Base-by-base conservation (phyloP, 148 eudicot genomes). In the Camellia granthamiana region DNA sequence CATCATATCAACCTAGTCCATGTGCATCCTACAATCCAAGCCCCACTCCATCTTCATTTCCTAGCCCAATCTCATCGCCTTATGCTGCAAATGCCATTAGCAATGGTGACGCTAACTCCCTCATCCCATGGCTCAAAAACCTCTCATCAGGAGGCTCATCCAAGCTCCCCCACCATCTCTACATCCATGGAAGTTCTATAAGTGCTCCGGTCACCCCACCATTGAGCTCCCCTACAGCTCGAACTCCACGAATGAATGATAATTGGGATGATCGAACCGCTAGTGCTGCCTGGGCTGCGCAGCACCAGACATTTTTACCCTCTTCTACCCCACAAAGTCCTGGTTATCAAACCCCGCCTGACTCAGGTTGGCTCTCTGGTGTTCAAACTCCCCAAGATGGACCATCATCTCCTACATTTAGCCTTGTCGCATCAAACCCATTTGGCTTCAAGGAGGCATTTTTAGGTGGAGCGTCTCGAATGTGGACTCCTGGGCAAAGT, bases 161-260 rank as follows among this genome's bases (percentile, higher is more conserved):
- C 61, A 93, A 87, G 76, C 84, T 90, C 65, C 97, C 94, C 66
- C 89, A 86, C 78, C 90, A 89, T 81, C 88, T 92, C 7, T 89
- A 88, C 74, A 60, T 88, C 49, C 92, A 95, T 5, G 90, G 94
- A 7, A 90, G 94, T 64, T 95, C 99, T n/a, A 85, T 95, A 72
- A 95, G 99, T 73, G 99, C 99, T 52, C 99, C 99, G 1, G 99
- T 95, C 44, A 95, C 97, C 59, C 97, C 99, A 68, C 99, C 97
- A 41, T 78, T 93, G 44, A 95, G 94, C 87, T 95, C 97, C 68
- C 99, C 99, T 19, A 91, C 95, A 42, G 85, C 89, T 77, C 87
- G 91, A 69, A 90, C 97, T 42, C 98, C 98, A 1, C 85, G 97
- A 76, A 81, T 86, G 77, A 84, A 81, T n/a, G 88, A 90, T 51